Base-by-base conservation (phyloP, 176 grass and related monocot genomes). In the Oryza longistaminata region DNA sequence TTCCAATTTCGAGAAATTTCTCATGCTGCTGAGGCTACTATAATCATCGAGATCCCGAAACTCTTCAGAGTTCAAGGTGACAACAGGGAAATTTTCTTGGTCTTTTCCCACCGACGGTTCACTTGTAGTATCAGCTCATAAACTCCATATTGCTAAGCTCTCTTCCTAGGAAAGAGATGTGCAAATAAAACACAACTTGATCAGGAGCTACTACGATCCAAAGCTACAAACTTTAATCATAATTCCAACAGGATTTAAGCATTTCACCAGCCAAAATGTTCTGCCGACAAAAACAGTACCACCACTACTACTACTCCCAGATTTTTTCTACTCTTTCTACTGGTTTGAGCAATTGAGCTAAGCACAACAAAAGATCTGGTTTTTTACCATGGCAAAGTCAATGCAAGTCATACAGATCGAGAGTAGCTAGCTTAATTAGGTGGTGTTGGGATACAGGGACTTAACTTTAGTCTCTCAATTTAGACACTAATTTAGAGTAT, bases 21-120 rank as follows among this genome's bases (percentile, higher is more conserved):
- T 19, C 62, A 29, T 7, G 68, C 60, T 74, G 21, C 12, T 15
- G 34, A 11, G 22, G 33, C 33, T 19, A 76, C 60, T 84, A 27
- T 68, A 73, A 34, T 72, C 88, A 73, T 82, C 88, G 88, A 90
- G 83, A 86, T 90, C 88, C 26, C 71, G 35, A 35, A 68, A 2
- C 66, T 52, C 79, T 52, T 73, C 52, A 14, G 21, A n/a, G 53
- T 65, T 14, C 22, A 19, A 81, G 66, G 62, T 35, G 10, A 10
- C 72, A 66, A 35, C 26, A 11, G 44, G 70, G 75, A 79, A 71
- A 24, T 24, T 27, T 65, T 84, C 73, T 13, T 60, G 12, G 1
- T 66, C 68, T 31, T 39, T 29, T 29, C 25, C 25, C 69, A 84
- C 81, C 69, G 74, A 45, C 78, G 64, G 12, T 8, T 37, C 46